These are phyloP conservation scores for Phytophthora hibernalis DNA, from an alignment of 352 stramenopile genomes.

Conservation along the genomic window DNA sequence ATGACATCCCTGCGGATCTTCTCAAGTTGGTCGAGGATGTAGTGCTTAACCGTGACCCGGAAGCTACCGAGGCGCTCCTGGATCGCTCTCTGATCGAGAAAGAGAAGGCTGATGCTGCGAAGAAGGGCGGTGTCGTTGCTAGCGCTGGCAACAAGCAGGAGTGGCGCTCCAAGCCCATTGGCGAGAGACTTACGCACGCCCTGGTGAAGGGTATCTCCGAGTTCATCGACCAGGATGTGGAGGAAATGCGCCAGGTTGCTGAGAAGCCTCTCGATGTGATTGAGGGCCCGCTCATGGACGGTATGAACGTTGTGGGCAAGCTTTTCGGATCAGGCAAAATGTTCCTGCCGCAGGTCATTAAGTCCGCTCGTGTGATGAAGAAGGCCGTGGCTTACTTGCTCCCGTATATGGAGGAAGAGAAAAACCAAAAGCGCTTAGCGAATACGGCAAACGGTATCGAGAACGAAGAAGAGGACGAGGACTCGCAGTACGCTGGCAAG, in stretches of 20 bases:
- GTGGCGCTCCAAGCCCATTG: conserved; percentile 92
- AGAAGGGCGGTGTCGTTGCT: conserved; percentile 78
- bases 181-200: conserved; percentile 94
- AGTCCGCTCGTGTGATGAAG: conserved; percentile 98
- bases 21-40: conserved; percentile 93
- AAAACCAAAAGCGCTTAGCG: conserved; percentile 81
- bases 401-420: conserved; percentile 98
- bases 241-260: conserved; percentile 89
- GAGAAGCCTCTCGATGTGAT: conserved; percentile 95
- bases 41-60: conserved; percentile 91
- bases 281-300: conserved; percentile 98
- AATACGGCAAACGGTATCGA: conserved; percentile 86
- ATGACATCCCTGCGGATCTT: conserved; percentile 88
- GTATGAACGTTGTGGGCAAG: conserved; percentile 98
- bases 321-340: conserved; percentile 98
- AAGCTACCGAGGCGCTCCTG: conserved; percentile 94
- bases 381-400: conserved; percentile 98
- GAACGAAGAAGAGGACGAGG: conserved; percentile 80
- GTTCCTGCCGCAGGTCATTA: conserved; percentile 99
- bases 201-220: conserved; percentile 98
- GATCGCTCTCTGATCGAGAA: conserved; percentile 90
- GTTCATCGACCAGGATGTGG: conserved; percentile 95
- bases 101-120: conserved; percentile 79
- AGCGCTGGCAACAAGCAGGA: conserved; percentile 70
- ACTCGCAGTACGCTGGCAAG: conserved; percentile 91